Evolutionary conservation across 768 basidiomycete species (phyloP).

Genomic region (Crepidotus variabilis): DNA sequence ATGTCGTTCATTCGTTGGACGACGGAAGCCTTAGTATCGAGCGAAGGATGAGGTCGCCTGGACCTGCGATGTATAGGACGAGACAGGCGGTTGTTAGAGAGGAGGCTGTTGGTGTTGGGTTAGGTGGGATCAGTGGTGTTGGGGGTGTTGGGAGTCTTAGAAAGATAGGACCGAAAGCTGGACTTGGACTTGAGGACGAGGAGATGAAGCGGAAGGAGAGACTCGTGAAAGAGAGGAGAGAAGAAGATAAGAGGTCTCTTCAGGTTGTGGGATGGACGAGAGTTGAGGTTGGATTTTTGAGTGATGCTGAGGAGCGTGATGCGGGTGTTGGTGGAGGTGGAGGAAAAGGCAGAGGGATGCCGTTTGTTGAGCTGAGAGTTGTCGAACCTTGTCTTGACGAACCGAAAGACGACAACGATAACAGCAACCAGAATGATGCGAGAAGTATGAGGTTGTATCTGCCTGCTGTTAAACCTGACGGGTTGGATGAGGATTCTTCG

Average conservation of each 20-base stretch:
- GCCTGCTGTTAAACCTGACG: background rate
- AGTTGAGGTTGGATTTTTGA: slow-evolving; percentile 6
- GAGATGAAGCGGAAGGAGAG: background rate
- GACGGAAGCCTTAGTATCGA: background rate
- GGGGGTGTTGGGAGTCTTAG: background rate
- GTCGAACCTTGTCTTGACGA: background rate
- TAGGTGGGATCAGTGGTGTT: background rate
- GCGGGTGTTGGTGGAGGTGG: background rate
- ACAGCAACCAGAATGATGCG: background rate
- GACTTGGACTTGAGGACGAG: no score
- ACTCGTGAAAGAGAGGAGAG: background rate
- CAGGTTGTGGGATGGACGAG: slow-evolving; percentile 5
- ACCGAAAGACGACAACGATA: background rate
- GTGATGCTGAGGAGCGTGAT: background rate
- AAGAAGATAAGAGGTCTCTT: slow-evolving; percentile 6
- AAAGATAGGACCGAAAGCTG: no score
- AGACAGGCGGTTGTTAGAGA: background rate
- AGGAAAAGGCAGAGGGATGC: background rate
- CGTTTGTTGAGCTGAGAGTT: background rate
- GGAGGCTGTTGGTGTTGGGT: background rate
- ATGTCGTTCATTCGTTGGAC: no score
- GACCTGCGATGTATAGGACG: no score
- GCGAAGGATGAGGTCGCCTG: background rate
- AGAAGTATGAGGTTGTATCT: background rate
- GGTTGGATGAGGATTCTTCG: background rate